A percentile compares a stretch with the other conserved stretches of the same genome.
Conservation (phyloP, 345 rosid genomes). For the Psidium friedrichsthalianum region DNA sequence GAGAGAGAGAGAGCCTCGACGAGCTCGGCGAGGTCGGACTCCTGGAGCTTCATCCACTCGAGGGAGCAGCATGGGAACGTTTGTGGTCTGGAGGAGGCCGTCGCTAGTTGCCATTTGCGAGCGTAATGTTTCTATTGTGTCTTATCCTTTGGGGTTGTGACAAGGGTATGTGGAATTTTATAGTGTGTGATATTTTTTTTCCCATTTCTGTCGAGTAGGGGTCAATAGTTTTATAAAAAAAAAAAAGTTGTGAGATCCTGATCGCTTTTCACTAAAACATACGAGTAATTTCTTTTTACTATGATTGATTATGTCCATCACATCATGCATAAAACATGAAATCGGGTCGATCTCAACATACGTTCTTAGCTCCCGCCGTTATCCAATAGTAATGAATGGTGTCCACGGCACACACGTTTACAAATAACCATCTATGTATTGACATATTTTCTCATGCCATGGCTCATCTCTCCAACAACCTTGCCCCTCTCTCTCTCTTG, state of each 20-base stretch:
- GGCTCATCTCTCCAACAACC: neutral
- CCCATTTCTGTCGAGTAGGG: neutral
- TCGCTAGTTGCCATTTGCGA: neutral
- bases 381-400: neutral
- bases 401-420: neutral
- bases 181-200: neutral
- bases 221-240: neutral
- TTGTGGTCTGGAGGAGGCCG: neutral
- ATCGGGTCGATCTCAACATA: neutral
- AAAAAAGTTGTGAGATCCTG: neutral
- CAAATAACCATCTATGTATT: too few relatives aligned
- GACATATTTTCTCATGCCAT: too few relatives aligned
- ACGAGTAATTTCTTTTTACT: neutral
- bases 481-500: too few relatives aligned
- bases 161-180: neutral
- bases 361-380: neutral
- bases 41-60: slow-evolving; percentile 20
- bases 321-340: neutral
- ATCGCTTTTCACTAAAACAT: neutral
- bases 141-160: neutral
- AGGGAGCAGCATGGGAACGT: slow-evolving; percentile 1
- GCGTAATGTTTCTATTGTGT: neutral
- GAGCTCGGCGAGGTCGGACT: slow-evolving; percentile 9
- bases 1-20: neutral
- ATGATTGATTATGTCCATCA: neutral